These are phyloP conservation scores for Umbilicus rupestris DNA, from an alignment of 164 flowering plant genomes.

Conservation along the genomic window DNA sequence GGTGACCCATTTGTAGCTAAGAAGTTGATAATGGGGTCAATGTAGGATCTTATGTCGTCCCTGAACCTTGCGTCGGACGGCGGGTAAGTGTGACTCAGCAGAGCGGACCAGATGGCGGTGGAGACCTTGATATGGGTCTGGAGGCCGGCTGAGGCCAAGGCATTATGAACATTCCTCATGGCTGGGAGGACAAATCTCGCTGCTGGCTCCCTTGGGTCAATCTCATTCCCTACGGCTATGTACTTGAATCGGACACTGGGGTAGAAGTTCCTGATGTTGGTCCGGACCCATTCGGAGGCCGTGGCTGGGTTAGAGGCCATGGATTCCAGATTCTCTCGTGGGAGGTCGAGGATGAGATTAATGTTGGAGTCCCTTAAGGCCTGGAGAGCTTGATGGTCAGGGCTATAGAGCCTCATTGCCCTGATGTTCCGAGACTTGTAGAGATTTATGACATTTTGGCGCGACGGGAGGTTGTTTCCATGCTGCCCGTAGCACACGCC, in stretches of 20 bases:
- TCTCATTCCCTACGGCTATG: conserved; percentile 22
- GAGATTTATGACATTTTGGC: conserved; percentile 10
- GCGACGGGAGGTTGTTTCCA: conserved; percentile 15
- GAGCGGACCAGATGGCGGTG: conserved; percentile 4
- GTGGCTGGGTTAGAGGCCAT: conserved; percentile 2
- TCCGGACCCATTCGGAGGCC: conserved; percentile 18
- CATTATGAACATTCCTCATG: conserved; percentile 12
- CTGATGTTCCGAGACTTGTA: conserved; percentile 9
- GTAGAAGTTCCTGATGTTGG: conserved; percentile 11
- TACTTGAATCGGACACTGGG: conserved; percentile 15
- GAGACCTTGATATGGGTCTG: conserved; percentile 17
- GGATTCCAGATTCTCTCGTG: conserved; percentile 11
- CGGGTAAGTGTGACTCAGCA: conserved; percentile 11
- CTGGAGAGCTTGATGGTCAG: conserved; percentile 9
- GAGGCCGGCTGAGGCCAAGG: conserved; percentile 9
- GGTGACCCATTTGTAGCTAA: conserved; percentile 13
- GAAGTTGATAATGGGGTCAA: conserved; percentile 8
- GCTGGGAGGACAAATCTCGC: conserved; percentile 15
- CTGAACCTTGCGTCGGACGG: conserved; percentile 13
- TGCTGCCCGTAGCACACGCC: conserved; percentile 17
- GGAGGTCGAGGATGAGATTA: conserved; percentile 19
- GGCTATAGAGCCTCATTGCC: conserved; percentile 14
- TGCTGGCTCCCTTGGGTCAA: not conserved
- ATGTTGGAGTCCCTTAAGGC: conserved; percentile 18
- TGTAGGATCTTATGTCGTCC: not conserved